These are phyloP conservation scores for Vachellia pachyceras DNA, from an alignment of 306 rosid genomes.

Conservation along the genomic window DNA sequence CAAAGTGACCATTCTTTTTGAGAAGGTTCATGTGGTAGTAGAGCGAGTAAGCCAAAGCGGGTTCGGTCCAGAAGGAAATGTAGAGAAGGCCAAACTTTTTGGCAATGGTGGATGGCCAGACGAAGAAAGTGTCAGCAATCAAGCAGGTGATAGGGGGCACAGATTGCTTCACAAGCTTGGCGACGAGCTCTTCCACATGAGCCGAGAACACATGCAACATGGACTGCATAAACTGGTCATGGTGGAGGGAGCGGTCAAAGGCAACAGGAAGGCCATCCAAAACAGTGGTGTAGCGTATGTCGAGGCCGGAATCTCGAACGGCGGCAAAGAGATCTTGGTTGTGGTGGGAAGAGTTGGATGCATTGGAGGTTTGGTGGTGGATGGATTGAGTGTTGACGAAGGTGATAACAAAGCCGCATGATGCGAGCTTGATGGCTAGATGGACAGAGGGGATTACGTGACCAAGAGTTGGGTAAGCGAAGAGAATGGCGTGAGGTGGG, in stretches of 20 bases:
- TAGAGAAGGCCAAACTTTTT: slow-evolving; percentile 48
- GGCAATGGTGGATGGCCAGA: slow-evolving; percentile 59
- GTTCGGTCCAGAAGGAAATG: slow-evolving; percentile 66
- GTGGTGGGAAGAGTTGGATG: neutral
- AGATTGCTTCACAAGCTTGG: slow-evolving; percentile 27
- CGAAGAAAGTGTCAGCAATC: slow-evolving; percentile 66
- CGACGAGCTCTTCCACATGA: slow-evolving; percentile 58
- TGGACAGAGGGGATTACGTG: slow-evolving; percentile 65
- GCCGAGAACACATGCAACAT: slow-evolving; percentile 55
- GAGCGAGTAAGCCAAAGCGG: slow-evolving; percentile 61
- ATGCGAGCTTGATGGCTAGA: slow-evolving; percentile 64
- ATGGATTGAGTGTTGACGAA: slow-evolving; percentile 62
- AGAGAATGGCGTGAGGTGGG: slow-evolving; percentile 65
- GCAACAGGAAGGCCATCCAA: slow-evolving; percentile 61
- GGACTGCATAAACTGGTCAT: slow-evolving; percentile 59
- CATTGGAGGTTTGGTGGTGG: slow-evolving; percentile 53
- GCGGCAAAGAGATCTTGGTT: slow-evolving; percentile 43
- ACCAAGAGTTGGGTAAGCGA: slow-evolving; percentile 71
- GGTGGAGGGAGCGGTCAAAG: slow-evolving; percentile 61
- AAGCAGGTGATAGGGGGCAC: slow-evolving; percentile 44
- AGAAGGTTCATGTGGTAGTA: slow-evolving; percentile 65
- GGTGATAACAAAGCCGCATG: slow-evolving; percentile 61
- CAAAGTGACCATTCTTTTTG: slow-evolving; percentile 57
- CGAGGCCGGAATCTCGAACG: slow-evolving; percentile 44
- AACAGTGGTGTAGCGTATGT: slow-evolving; percentile 57